Conservation (phyloP, 441 rosid genomes). For the Erysimum cheiri region DNA sequence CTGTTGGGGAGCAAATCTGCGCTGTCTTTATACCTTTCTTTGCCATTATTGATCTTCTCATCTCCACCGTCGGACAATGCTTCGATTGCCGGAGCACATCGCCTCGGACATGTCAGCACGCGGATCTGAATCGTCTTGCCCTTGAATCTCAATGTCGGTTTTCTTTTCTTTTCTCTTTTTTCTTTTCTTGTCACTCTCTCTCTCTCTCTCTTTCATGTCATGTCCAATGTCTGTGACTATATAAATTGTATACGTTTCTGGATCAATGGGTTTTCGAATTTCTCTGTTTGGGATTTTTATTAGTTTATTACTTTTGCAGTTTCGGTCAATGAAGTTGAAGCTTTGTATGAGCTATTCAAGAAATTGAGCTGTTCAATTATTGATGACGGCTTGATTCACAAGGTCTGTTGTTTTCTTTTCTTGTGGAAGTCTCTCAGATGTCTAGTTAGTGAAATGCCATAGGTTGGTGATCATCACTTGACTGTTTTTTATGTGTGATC, state of each 20-base stretch:
- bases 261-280: conserved; percentile 6
- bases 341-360: conserved; percentile 74
- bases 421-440: conserved; percentile 9
- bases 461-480: background rate
- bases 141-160: conserved; percentile 60
- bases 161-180: background rate
- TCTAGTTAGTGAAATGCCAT: background rate
- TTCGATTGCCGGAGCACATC: conserved; percentile 47
- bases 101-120: conserved; percentile 20
- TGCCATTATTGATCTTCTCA: conserved; percentile 55
- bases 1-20: conserved; percentile 71
- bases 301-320: conserved; percentile 51
- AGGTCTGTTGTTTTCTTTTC: conserved; percentile 50
- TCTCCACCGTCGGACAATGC: conserved; percentile 51
- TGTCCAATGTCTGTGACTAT: background rate
- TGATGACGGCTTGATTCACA: conserved; percentile 82
- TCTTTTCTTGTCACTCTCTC: too few relatives aligned
- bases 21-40: conserved; percentile 61
- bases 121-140: conserved; percentile 65
- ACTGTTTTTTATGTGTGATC: background rate
- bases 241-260: background rate
- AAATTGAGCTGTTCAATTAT: conserved; percentile 74
- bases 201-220: background rate
- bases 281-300: background rate
- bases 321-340: conserved; percentile 80